phyloP scores from a whole-genome alignment of 2,329 filamentous ascomycete species.

The Drechslerella stenobrocha region DNA sequence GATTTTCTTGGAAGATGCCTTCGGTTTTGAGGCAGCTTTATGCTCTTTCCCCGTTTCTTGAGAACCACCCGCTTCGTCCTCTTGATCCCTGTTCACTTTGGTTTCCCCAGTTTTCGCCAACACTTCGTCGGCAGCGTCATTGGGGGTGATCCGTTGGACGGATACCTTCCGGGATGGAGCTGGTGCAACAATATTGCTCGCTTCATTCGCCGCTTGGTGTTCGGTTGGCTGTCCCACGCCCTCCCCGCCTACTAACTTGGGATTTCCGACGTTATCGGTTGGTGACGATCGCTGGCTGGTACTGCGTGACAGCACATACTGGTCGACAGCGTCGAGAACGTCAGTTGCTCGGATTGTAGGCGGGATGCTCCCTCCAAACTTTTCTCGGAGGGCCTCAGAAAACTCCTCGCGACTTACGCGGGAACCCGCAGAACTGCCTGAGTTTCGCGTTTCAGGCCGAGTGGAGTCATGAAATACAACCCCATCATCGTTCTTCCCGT shows the following conservation, averaged over 20 bases:
- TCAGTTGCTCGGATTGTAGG: constrained; percentile 29
- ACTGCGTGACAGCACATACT: constrained; percentile 33
- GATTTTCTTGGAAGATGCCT: background rate
- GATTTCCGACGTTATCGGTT: constrained; percentile 5
- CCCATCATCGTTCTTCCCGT: background rate
- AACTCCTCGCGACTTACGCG: constrained; percentile 42
- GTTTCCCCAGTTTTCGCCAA: background rate
- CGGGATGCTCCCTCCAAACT: constrained; percentile 39
- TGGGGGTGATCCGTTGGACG: constrained; percentile 13
- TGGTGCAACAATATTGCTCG: constrained; percentile 43
- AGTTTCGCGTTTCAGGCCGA: constrained; percentile 31
- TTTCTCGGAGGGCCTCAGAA: constrained; percentile 34
- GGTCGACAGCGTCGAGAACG: constrained; percentile 35
- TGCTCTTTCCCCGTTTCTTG: background rate
- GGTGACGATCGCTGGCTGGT: constrained; percentile 31
- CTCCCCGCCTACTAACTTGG: background rate
- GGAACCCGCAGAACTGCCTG: constrained; percentile 32
- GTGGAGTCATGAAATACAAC: background rate
- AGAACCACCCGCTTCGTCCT: background rate
- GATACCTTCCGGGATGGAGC: constrained; percentile 39
- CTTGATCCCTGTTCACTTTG: background rate
- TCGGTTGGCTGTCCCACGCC: background rate
- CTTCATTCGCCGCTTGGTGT: background rate
- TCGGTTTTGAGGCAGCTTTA: background rate
- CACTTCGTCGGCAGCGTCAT: background rate